These are phyloP conservation scores for Hortiboletus flavorubellus DNA, from an alignment of 768 basidiomycete species.

Conservation along the genomic window DNA sequence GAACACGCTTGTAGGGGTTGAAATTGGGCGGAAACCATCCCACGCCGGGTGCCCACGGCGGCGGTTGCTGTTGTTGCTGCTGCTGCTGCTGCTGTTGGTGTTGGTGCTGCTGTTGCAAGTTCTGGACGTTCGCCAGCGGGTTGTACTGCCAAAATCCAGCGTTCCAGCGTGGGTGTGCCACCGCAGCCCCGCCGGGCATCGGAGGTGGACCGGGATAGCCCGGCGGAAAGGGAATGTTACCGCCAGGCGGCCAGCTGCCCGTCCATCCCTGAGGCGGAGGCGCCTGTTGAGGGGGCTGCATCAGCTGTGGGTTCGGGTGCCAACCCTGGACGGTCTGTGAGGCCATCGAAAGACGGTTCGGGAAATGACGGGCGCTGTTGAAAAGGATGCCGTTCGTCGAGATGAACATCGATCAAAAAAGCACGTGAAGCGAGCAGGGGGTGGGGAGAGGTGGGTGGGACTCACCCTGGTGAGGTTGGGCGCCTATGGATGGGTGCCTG, in stretches of 20 bases:
- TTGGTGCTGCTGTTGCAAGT: constrained; percentile 5
- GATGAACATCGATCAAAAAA: constrained; percentile 9
- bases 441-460: too few relatives aligned
- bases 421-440: not conserved
- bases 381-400: not conserved
- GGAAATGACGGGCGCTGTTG: not conserved
- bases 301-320: constrained; percentile 34
- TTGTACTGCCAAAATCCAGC: constrained; percentile 53
- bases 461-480: constrained; percentile 1
- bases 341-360: constrained; percentile 13
- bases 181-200: constrained; percentile 47
- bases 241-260: constrained; percentile 36
- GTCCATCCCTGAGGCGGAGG: constrained; percentile 33
- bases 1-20: constrained; percentile 64
- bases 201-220: constrained; percentile 51
- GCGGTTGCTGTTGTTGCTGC: constrained; percentile 9
- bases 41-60: constrained; percentile 33
- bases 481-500: not conserved
- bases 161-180: constrained; percentile 45
- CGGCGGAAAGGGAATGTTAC: constrained; percentile 29
- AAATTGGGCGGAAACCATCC: constrained; percentile 33
- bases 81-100: too few relatives aligned
- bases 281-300: constrained; percentile 26
- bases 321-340: constrained; percentile 27
- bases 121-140: constrained; percentile 34